Evolutionary conservation across 163 green algal species (phyloP).

Genomic region (Scenedesmus sp.): DNA sequence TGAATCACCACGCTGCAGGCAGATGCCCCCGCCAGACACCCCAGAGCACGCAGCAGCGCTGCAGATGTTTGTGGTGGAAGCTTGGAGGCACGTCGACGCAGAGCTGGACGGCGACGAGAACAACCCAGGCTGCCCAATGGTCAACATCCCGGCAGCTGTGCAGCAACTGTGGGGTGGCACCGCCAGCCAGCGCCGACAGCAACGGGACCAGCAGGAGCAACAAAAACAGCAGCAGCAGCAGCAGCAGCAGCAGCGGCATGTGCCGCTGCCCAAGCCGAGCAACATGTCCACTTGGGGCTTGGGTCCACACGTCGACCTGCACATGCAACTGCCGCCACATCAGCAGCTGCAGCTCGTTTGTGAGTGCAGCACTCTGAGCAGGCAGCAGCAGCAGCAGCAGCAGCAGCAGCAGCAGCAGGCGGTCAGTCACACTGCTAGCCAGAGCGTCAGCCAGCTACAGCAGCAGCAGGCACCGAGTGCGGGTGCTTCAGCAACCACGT

Average conservation of each 20-base stretch:
- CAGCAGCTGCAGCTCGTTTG: constrained; percentile 24
- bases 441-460: background rate
- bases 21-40: constrained; percentile 19
- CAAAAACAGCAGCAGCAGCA: too few relatives aligned
- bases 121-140: background rate
- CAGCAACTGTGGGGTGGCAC: background rate
- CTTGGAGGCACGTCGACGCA: background rate
- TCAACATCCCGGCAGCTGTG: too few relatives aligned
- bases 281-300: background rate
- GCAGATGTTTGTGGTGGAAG: constrained; percentile 16
- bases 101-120: background rate
- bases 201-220: background rate
- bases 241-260: constrained; percentile 13
- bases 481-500: too few relatives aligned
- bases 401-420: background rate
- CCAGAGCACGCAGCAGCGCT: constrained; percentile 42
- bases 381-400: constrained; percentile 1
- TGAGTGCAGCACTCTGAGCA: background rate
- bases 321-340: constrained; percentile 29
- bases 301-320: constrained; percentile 8
- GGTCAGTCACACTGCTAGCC: background rate
- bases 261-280: background rate
- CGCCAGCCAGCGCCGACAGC: background rate
- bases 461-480: background rate
- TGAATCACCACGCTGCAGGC: background rate